Evolutionary conservation across 2,329 filamentous ascomycete genomes (phyloP).

Genomic region (Xylaria multiplex): DNA sequence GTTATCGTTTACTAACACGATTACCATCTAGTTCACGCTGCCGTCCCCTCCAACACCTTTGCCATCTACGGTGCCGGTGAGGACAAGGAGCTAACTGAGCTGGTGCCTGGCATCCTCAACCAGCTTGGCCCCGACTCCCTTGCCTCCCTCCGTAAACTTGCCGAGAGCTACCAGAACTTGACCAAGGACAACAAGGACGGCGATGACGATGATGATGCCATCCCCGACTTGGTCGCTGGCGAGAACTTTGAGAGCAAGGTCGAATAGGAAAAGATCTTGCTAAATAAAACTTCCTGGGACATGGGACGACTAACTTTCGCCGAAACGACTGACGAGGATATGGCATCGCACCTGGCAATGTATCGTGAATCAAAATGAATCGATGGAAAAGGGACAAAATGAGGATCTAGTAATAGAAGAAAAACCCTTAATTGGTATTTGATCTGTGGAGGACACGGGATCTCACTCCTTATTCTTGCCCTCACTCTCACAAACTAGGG

Average conservation of each 20-base stretch:
- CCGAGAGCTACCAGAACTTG: slow-evolving; percentile 99
- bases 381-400: slow-evolving; percentile 21
- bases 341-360: slow-evolving; percentile 23
- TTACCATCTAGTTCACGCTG: slow-evolving; percentile 80
- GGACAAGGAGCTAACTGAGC: slow-evolving; percentile 99
- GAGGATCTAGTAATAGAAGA: slow-evolving; percentile 20
- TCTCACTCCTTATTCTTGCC: slow-evolving; percentile 16
- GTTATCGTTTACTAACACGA: slow-evolving; percentile 6
- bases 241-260: slow-evolving; percentile 99
- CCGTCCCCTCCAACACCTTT: slow-evolving; percentile 98
- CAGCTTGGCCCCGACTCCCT: slow-evolving; percentile 98
- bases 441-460: slow-evolving; percentile 24
- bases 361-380: slow-evolving; percentile 31
- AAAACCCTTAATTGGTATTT: slow-evolving; percentile 29
- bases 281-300: slow-evolving; percentile 16
- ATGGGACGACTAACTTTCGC: slow-evolving; percentile 22
- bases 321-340: slow-evolving; percentile 32
- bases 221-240: slow-evolving; percentile 94
- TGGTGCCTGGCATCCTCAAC: slow-evolving; percentile 99
- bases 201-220: slow-evolving; percentile 87
- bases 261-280: slow-evolving; percentile 69
- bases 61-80: slow-evolving; percentile 99
- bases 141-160: slow-evolving; percentile 95
- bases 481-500: slow-evolving; percentile 21
- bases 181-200: slow-evolving; percentile 91